Conservation (phyloP, 2,329 filamentous ascomycete species). For the Fusarium xyrophilum region DNA sequence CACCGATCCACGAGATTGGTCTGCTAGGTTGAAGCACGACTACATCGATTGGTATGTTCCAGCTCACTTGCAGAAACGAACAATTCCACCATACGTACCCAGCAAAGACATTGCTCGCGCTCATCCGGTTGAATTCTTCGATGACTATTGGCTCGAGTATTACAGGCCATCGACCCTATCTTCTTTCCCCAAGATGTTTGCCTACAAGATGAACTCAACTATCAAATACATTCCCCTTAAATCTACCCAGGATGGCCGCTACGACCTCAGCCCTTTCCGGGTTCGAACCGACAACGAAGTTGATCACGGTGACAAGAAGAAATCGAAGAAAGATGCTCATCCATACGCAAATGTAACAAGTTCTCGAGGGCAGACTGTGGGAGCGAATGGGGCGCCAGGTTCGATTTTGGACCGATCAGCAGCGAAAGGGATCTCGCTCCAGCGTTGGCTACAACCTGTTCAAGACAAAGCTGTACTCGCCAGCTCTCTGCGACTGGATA, state of each 20-base stretch:
- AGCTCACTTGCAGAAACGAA: conserved; percentile 68
- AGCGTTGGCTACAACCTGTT: conserved; percentile 66
- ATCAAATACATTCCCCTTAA: conserved; percentile 82
- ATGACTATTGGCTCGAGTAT: conserved; percentile 98
- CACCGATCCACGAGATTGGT: conserved; percentile 77
- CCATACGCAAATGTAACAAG: conserved; percentile 67
- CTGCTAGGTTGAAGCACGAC: conserved; percentile 65
- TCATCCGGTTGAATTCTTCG: conserved; percentile 68
- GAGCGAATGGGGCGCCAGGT: conserved; percentile 52
- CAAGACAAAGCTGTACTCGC: conserved; percentile 45
- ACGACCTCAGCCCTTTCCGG: conserved; percentile 87
- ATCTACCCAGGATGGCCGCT: conserved; percentile 73
- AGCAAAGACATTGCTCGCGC: conserved; percentile 47
- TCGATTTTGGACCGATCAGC: conserved; percentile 49
- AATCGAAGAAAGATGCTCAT: conserved; percentile 70
- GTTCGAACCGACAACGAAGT: conserved; percentile 71
- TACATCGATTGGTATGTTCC: conserved; percentile 93
- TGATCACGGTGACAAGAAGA: conserved; percentile 67
- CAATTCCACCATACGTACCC: conserved; percentile 57
- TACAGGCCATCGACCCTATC: conserved; percentile 89
- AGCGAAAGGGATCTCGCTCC: conserved; percentile 60
- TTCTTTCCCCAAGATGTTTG: conserved; percentile 89
- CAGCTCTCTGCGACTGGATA: conserved; percentile 19
- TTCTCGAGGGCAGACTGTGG: conserved; percentile 26
- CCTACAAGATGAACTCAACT: conserved; percentile 90